Evolutionary conservation across 192 early-diverging fungal genomes (phyloP).

Genomic region (Umbelopsis isabellina): DNA sequence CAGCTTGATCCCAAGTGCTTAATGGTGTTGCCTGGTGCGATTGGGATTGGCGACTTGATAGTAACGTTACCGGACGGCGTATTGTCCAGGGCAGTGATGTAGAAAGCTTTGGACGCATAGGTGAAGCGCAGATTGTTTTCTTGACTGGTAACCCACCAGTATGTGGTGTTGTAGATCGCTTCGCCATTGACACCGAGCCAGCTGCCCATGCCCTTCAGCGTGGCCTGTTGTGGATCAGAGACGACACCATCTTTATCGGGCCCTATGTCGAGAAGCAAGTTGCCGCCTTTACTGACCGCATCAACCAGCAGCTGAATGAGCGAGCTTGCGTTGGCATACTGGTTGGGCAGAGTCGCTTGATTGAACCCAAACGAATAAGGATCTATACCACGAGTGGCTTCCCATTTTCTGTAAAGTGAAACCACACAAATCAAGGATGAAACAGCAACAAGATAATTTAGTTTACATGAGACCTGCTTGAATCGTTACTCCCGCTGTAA

Average conservation of each 20-base stretch:
- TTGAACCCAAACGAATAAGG: conserved; percentile 38
- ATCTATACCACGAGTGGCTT: conserved; percentile 30
- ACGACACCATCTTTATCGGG: conserved; percentile 20
- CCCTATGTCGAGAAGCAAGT: conserved; percentile 32
- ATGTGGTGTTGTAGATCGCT: conserved; percentile 9
- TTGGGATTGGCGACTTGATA: neutral
- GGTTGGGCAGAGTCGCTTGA: conserved; percentile 22
- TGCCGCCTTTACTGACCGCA: conserved; percentile 27
- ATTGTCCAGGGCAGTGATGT: neutral
- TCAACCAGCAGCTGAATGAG: conserved; percentile 27
- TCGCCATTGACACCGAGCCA: conserved; percentile 23
- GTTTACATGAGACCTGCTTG: no score
- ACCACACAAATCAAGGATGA: no score
- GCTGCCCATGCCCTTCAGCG: conserved; percentile 11
- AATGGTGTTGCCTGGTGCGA: neutral
- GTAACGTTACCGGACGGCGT: neutral
- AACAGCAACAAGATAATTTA: no score
- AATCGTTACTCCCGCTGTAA: no score
- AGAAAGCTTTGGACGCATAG: conserved; percentile 1
- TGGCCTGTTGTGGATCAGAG: neutral
- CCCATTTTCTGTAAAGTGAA: conserved; percentile 23
- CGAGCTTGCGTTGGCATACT: conserved; percentile 24
- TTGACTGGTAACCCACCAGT: conserved; percentile 15
- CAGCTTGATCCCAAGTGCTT: neutral
- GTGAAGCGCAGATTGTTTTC: conserved; percentile 2